Percentiles rank a stretch among this genome's conserved stretches.
Conservation (phyloP, 176 grass and related monocot genomes). For the Coix lacrymajobi region DNA sequence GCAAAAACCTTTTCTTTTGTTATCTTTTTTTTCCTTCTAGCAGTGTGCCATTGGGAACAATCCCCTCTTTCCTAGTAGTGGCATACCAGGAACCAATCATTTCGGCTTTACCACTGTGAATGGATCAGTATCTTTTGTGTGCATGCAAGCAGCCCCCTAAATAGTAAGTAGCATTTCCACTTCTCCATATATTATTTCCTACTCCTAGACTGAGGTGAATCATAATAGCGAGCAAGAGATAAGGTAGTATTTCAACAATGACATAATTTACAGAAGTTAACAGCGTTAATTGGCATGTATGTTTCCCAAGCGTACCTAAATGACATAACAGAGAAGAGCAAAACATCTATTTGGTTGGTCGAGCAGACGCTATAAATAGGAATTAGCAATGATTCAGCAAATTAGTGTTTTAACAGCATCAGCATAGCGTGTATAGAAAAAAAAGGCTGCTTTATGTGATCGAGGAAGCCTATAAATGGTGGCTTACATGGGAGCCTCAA, state of each 20-base stretch:
- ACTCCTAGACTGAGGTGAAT: neutral
- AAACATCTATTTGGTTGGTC: neutral
- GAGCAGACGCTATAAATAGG: slow-evolving; percentile 4
- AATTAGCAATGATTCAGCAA: neutral
- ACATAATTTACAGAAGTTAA: neutral
- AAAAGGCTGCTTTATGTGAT: neutral
- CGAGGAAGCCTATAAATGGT: neutral
- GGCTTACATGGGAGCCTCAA: neutral
- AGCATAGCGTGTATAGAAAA: neutral
- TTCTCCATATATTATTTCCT: neutral
- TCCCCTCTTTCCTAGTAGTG: neutral
- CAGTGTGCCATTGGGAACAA: neutral
- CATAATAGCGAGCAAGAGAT: neutral
- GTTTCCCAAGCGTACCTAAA: neutral
- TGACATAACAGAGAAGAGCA: neutral
- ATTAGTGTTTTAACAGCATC: neutral
- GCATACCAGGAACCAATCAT: neutral
- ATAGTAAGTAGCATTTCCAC: neutral
- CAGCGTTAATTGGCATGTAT: neutral
- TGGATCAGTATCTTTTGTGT: neutral
- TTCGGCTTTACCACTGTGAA: neutral
- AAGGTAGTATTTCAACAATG: neutral
- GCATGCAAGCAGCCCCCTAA: neutral
- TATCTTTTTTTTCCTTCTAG: neutral
- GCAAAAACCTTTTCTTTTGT: neutral